phyloP scores from a whole-genome alignment of 352 stramenopile genomes.

The Blastocystis sp. region DNA sequence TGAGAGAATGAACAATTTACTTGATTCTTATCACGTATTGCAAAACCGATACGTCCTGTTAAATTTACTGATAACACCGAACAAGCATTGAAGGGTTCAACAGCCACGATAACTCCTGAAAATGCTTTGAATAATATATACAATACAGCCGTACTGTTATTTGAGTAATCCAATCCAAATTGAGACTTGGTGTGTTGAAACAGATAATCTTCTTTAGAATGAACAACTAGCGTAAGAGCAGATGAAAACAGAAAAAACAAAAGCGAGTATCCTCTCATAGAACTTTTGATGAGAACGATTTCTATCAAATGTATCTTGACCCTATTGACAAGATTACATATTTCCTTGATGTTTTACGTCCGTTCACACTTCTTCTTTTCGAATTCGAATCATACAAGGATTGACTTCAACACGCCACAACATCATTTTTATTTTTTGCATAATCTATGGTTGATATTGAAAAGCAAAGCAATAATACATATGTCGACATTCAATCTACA shows the following conservation, averaged over 20 bases:
- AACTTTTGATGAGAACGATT: neutral
- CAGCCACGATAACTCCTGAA: neutral
- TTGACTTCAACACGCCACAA: neutral
- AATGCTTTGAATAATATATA: neutral
- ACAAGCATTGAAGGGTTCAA: constrained; percentile 30
- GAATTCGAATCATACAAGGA: neutral
- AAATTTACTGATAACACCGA: neutral
- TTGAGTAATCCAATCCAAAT: constrained; percentile 9
- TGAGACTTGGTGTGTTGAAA: neutral
- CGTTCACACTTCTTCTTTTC: neutral
- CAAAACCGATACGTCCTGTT: neutral
- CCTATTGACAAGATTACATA: neutral
- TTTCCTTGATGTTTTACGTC: neutral
- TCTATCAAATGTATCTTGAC: neutral
- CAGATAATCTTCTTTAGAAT: neutral
- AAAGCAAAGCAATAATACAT: neutral
- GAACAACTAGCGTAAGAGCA: neutral
- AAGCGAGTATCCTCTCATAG: neutral
- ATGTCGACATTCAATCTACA: neutral
- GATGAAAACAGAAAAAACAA: neutral
- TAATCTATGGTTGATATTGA: neutral
- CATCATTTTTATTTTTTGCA: neutral
- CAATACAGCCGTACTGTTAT: neutral
- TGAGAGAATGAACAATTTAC: neutral
- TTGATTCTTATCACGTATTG: constrained; percentile 29